Conservation (phyloP, 78 protist genomes). For the Guillardia theta region DNA sequence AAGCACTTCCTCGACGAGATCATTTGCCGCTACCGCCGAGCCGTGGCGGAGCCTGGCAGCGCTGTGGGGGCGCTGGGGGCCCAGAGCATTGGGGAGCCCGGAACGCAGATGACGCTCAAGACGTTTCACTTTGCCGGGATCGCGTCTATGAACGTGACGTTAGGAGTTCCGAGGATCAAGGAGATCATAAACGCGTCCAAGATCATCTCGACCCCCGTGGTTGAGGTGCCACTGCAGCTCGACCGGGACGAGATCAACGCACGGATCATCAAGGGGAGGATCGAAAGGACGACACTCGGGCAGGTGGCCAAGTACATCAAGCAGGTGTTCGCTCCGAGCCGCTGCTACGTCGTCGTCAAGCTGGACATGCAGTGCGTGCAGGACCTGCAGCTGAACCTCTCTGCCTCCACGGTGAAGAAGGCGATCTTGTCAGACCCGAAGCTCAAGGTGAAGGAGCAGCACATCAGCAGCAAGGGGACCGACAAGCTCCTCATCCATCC, state of each 20-base stretch:
- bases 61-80: conserved; percentile 99
- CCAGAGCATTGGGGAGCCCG: conserved; percentile 96
- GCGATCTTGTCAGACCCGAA: neutral
- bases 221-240: conserved; percentile 75
- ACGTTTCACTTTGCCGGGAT: conserved; percentile 99
- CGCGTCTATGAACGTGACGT: conserved; percentile 94
- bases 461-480: neutral
- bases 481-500: neutral
- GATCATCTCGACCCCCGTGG: conserved; percentile 87
- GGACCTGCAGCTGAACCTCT: neutral
- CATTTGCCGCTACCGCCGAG: conserved; percentile 2
- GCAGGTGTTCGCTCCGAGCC: conserved; percentile 66
- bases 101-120: conserved; percentile 99
- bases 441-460: neutral
- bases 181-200: conserved; percentile 98
- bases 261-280: conserved; percentile 85
- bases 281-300: conserved; percentile 88
- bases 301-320: conserved; percentile 68
- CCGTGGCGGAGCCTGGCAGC: conserved; percentile 89
- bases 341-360: conserved; percentile 65
- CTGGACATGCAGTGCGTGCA: conserved; percentile 75
- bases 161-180: conserved; percentile 91
- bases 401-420: conserved; percentile 61
- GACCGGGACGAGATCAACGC: conserved; percentile 63
- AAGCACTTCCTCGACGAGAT: neutral